phyloP scores from a whole-genome alignment of 208 protist genomes.

The Tritrichomonas foetus region DNA sequence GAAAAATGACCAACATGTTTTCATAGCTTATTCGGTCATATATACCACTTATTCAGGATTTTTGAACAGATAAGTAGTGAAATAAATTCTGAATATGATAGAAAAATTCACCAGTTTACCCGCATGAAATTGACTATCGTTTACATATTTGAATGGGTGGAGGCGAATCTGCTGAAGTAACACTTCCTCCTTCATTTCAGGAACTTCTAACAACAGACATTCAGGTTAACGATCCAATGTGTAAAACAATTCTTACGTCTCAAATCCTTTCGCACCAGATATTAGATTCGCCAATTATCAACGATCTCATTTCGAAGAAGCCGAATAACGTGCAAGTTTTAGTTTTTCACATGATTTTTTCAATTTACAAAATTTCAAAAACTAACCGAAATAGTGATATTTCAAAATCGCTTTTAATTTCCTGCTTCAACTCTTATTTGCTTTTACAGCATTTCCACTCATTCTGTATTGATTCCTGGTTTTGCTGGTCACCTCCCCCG shows the following conservation, averaged over 20 bases:
- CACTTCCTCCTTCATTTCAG: neutral
- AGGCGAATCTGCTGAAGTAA: neutral
- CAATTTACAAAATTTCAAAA: neutral
- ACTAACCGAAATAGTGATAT: neutral
- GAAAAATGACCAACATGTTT: too few species aligned
- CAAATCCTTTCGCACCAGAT: neutral
- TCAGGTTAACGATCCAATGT: neutral
- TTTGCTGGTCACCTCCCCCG: neutral
- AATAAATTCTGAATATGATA: too few species aligned
- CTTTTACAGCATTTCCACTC: neutral
- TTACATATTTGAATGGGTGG: neutral
- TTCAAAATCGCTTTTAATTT: neutral
- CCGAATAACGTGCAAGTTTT: neutral
- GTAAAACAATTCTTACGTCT: neutral
- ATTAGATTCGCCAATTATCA: neutral
- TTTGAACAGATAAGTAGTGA: too few species aligned
- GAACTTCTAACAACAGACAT: neutral
- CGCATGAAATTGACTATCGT: too few species aligned
- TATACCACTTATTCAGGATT: too few species aligned
- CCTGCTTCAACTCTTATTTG: slow-evolving; percentile 8
- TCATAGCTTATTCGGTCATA: too few species aligned
- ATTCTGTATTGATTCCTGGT: neutral
- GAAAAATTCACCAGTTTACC: too few species aligned
- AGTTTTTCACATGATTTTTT: neutral
- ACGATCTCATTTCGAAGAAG: neutral